phyloP scores from a whole-genome alignment of 1,284 basidiomycete species.

The Marasmius oreades region DNA sequence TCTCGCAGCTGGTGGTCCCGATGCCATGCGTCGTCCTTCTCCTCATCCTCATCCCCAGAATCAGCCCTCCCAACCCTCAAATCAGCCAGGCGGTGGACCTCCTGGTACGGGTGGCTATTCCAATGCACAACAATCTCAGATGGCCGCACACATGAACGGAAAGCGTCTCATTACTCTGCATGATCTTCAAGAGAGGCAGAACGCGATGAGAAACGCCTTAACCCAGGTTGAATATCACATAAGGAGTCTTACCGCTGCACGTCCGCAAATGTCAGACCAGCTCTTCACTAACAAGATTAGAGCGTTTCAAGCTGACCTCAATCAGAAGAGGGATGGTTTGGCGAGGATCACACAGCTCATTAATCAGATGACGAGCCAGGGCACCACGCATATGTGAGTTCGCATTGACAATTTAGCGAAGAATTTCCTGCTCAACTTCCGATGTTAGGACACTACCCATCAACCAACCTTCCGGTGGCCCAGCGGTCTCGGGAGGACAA shows the following conservation, averaged over 20 bases:
- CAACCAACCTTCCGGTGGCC: not conserved
- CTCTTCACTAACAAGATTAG: not conserved
- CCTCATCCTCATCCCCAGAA: slow-evolving; percentile 36
- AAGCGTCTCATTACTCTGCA: not conserved
- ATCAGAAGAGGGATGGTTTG: not conserved
- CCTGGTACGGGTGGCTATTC: not conserved
- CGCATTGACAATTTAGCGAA: not conserved
- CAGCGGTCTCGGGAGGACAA: not conserved
- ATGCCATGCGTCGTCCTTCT: slow-evolving; percentile 44
- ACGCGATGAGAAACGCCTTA: not conserved
- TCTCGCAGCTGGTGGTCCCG: slow-evolving; percentile 27
- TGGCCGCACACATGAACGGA: not conserved
- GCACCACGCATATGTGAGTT: slow-evolving; percentile 1
- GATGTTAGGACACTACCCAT: not conserved
- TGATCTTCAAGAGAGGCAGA: not conserved
- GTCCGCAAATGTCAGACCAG: not conserved
- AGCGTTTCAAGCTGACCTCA: not conserved
- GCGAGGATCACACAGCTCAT: not conserved
- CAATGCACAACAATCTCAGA: slow-evolving; percentile 10
- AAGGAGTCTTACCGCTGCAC: not conserved
- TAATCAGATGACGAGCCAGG: slow-evolving; percentile 1
- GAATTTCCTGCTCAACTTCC: not conserved
- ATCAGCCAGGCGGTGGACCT: not conserved
- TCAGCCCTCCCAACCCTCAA: not conserved
- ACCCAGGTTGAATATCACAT: not conserved